phyloP scores from a whole-genome alignment of 2,329 filamentous ascomycete species.

The Clarireedia sp. region DNA sequence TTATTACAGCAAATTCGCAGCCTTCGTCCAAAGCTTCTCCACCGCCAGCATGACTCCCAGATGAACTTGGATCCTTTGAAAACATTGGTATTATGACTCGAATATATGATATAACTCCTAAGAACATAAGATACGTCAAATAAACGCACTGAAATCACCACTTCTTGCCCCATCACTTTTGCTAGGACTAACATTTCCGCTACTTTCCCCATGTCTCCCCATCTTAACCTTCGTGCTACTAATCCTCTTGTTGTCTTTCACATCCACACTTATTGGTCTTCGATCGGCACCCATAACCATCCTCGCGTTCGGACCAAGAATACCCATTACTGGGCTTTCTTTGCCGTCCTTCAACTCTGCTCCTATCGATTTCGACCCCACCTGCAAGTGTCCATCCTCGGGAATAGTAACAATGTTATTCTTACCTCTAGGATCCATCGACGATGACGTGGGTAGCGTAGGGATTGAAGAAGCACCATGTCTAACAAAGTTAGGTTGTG shows the following conservation, averaged over 20 bases:
- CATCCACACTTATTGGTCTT: conserved; percentile 23
- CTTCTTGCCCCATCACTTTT: not conserved
- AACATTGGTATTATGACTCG: not conserved
- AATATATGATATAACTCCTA: not conserved
- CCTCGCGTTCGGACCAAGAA: conserved; percentile 12
- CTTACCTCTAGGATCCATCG: not conserved
- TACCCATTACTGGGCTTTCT: conserved; percentile 7
- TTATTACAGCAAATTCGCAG: too few species aligned
- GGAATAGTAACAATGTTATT: not conserved
- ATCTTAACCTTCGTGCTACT: conserved; percentile 13
- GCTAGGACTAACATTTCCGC: not conserved
- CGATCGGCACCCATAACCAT: conserved; percentile 15
- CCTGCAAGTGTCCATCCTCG: conserved; percentile 15
- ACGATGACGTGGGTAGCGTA: not conserved
- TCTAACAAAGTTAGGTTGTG: conserved; percentile 9
- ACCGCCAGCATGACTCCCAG: too few species aligned
- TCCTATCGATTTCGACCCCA: not conserved
- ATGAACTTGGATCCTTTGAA: not conserved
- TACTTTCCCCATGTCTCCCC: conserved; percentile 8
- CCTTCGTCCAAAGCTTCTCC: too few species aligned
- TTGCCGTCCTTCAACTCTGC: not conserved
- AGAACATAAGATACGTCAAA: conserved; percentile 10
- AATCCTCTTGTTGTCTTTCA: conserved; percentile 8
- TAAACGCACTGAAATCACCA: conserved; percentile 20
- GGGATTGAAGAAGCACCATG: not conserved